Evolutionary conservation across 2,329 filamentous ascomycete species (phyloP), one percentile per base, ranked within the genome.

Genomic region (Coniochaeta sp.): DNA sequence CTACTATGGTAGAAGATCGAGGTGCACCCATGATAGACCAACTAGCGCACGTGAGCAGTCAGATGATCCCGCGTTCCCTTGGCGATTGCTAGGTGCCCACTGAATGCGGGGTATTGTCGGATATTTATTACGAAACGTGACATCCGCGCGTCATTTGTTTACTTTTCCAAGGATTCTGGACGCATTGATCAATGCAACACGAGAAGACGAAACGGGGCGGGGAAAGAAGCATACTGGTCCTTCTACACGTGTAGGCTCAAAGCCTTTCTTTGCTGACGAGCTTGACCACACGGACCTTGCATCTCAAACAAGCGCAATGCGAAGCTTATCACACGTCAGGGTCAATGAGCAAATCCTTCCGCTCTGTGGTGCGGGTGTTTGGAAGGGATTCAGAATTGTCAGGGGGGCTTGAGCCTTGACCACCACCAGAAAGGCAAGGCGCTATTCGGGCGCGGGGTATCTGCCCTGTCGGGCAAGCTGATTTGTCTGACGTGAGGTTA

Each of bases 301-400:
- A 36, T 57, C 54, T 57, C 54, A 57, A 57, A 57, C 54, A n/a
- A 28, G 28, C 54, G 33, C 54, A 38, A 38, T 55, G 50, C 24
- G 31, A 17, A 54, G 50, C 16, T 34, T 26, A 56, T 34, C 26
- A 6, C 52, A 56, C 16, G 19, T 57, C 54, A 22, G 54, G 31
- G n/a, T n/a, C n/a, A n/a, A 38, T 22, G 54, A 57, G 12, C 26
- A n/a, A n/a, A n/a, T 57, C 33, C 4, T 31, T 28, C 33, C 19
- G 31, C 12, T 17, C 14, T n/a, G 31, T 24, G 54, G 54, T n/a
- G 54, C 31, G 31, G 54, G 22, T 28, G 22, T 31, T 31, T 57
- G 54, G 17, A 5, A 3, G 43, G 43, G 43, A 47, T 57, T 22
- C n/a, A 38, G 17, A 6, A 22, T 6, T 17, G 22, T n/a, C 47